Percentiles rank a stretch among this genome's conserved stretches.
Conservation (phyloP, 495 filamentous ascomycete genomes). For the Penicillium tannophilum region DNA sequence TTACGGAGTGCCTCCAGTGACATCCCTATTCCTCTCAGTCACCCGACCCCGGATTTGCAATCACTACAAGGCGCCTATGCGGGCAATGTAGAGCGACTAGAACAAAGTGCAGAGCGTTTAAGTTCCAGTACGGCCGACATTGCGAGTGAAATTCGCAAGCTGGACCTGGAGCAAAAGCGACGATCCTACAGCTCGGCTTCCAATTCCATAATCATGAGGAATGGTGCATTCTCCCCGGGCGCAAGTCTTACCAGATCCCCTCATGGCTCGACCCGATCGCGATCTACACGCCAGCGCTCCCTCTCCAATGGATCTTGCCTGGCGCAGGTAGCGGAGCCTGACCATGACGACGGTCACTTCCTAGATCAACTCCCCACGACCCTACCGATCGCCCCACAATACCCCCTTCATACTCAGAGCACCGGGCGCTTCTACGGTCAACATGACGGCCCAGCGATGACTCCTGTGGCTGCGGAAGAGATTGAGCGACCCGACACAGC, state of each 20-base stretch:
- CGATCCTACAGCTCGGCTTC: constrained; percentile 47
- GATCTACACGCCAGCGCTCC: constrained; percentile 60
- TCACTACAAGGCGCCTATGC: constrained; percentile 72
- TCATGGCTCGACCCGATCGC: constrained; percentile 53
- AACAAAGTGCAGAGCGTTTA: constrained; percentile 78
- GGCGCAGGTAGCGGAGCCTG: constrained; percentile 54
- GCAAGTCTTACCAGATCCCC: constrained; percentile 61
- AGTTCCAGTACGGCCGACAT: constrained; percentile 77
- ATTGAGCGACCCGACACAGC: constrained; percentile 47
- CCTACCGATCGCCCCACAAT: constrained; percentile 28
- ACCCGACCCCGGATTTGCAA: constrained; percentile 77
- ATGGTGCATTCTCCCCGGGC: constrained; percentile 76
- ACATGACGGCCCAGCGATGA: constrained; percentile 16
- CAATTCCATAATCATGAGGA: constrained; percentile 70
- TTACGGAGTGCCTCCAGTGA: constrained; percentile 63
- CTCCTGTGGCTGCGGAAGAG: constrained; percentile 14
- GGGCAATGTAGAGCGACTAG: constrained; percentile 79
- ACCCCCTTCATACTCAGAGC: constrained; percentile 25
- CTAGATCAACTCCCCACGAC: constrained; percentile 24
- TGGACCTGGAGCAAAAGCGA: constrained; percentile 76
- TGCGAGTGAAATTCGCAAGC: constrained; percentile 76
- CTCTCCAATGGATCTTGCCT: constrained; percentile 54
- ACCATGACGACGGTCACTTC: constrained; percentile 43
- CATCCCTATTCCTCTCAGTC: constrained; percentile 61
- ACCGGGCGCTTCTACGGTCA: constrained; percentile 23